Evolutionary conservation across 1,139 yeast species (phyloP).

Genomic region (Sugiyamaella sp.): DNA sequence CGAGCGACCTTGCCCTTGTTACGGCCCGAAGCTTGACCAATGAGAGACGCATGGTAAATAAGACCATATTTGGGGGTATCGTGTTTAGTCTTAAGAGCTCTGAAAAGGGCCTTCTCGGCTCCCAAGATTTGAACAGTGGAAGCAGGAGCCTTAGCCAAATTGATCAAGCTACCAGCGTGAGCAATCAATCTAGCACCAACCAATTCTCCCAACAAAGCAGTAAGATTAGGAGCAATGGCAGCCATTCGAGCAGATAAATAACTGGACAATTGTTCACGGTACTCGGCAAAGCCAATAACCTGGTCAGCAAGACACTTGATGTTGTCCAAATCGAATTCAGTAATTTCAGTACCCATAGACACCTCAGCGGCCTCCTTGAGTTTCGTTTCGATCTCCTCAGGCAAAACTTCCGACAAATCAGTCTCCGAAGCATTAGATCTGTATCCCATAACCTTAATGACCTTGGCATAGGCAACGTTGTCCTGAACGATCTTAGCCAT

Average conservation of each 20-base stretch:
- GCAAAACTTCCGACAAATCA: conserved; percentile 87
- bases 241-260: conserved; percentile 93
- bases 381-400: conserved; percentile 64
- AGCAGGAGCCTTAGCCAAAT: conserved; percentile 97
- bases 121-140: conserved; percentile 98
- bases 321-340: conserved; percentile 82
- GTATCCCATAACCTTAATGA: conserved; percentile 90
- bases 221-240: conserved; percentile 97
- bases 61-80: conserved; percentile 99
- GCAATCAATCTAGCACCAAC: conserved; percentile 98
- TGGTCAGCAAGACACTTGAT: conserved; percentile 90
- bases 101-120: conserved; percentile 98
- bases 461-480: conserved; percentile 76
- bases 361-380: conserved; percentile 90
- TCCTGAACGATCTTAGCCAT: conserved; percentile 95
- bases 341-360: conserved; percentile 98
- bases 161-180: conserved; percentile 93
- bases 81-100: conserved; percentile 97
- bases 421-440: conserved; percentile 88
- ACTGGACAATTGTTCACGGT: conserved; percentile 89
- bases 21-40: conserved; percentile 96
- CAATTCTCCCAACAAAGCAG: conserved; percentile 94
- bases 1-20: conserved; percentile 99
- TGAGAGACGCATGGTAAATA: conserved; percentile 93
- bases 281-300: conserved; percentile 91